Evolutionary conservation across 2,329 filamentous ascomycete genomes (phyloP).

Genomic region (Paraphaeosphaeria minitans): DNA sequence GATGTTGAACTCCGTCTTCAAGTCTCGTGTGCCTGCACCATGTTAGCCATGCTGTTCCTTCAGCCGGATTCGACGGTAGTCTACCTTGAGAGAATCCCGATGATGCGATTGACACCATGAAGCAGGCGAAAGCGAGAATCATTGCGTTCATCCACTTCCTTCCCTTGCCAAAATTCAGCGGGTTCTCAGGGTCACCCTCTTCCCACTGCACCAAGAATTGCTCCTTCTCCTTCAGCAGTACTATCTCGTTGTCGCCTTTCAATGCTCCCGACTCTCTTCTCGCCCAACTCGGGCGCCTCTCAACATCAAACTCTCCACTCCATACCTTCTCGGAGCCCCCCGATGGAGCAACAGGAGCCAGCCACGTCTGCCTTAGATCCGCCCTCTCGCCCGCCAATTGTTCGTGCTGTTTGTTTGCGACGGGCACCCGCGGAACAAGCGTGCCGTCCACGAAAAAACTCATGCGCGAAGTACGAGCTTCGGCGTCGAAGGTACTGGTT

Average conservation of each 20-base stretch:
- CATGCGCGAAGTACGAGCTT: conserved; percentile 25
- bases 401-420: conserved; percentile 14
- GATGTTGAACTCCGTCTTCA: conserved; percentile 34
- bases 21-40: conserved; percentile 24
- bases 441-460: conserved; percentile 23
- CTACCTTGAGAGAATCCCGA: conserved; percentile 28
- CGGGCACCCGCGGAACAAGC: conserved; percentile 19
- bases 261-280: conserved; percentile 9
- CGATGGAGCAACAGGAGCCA: conserved; percentile 12
- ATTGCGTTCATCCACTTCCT: conserved; percentile 43
- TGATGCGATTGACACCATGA: conserved; percentile 36
- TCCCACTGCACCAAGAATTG: conserved; percentile 60
- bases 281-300: conserved; percentile 22
- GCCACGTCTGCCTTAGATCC: conserved; percentile 22
- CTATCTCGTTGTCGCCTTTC: background rate
- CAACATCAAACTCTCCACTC: conserved; percentile 25
- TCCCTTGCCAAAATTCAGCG: conserved; percentile 58
- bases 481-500: conserved; percentile 24
- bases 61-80: conserved; percentile 11
- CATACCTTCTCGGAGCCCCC: conserved; percentile 16
- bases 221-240: background rate
- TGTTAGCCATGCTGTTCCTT: background rate
- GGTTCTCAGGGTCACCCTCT: conserved; percentile 58
- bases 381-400: conserved; percentile 17
- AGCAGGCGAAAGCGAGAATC: conserved; percentile 35